These are phyloP conservation scores for Nidularia pulvinata DNA, from an alignment of 768 basidiomycete genomes.

Conservation along the genomic window DNA sequence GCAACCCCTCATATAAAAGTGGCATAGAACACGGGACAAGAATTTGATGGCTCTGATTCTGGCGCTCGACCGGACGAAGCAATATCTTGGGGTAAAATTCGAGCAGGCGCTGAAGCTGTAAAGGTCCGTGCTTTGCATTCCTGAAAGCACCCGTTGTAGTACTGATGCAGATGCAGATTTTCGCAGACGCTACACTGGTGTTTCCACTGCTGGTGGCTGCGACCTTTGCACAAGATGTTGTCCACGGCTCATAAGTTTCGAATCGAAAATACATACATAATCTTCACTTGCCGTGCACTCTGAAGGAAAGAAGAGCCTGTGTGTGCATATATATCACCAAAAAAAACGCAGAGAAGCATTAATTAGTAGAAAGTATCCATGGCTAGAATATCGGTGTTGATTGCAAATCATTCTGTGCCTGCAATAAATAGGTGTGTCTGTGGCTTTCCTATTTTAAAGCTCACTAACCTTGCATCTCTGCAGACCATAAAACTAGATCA, in stretches of 20 bases:
- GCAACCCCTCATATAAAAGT: too few relatives aligned
- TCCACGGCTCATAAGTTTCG: too few relatives aligned
- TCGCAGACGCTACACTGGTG: conserved; percentile 95
- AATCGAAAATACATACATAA: too few relatives aligned
- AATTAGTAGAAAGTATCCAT: background rate
- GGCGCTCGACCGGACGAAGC: conserved; percentile 98
- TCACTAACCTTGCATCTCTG: conserved; percentile 57
- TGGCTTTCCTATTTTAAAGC: background rate
- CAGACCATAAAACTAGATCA: conserved; percentile 85
- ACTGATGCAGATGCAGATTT: conserved; percentile 49
- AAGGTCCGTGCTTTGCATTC: conserved; percentile 47
- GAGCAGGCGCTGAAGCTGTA: conserved; percentile 78
- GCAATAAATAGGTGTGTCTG: background rate
- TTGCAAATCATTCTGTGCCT: background rate
- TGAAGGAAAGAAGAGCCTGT: too few relatives aligned
- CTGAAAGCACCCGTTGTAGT: conserved; percentile 7
- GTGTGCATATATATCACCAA: too few relatives aligned
- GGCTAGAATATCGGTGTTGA: background rate
- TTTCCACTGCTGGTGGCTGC: conserved; percentile 96
- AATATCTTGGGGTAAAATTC: conserved; percentile 98
- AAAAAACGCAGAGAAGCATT: too few relatives aligned
- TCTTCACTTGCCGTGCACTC: too few relatives aligned
- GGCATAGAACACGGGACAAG: conserved; percentile 93
- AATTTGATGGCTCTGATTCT: conserved; percentile 98
- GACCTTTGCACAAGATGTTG: conserved; percentile 70